Evolutionary conservation across 768 basidiomycete genomes (phyloP).

Genomic region (Boletus subparvulus): DNA sequence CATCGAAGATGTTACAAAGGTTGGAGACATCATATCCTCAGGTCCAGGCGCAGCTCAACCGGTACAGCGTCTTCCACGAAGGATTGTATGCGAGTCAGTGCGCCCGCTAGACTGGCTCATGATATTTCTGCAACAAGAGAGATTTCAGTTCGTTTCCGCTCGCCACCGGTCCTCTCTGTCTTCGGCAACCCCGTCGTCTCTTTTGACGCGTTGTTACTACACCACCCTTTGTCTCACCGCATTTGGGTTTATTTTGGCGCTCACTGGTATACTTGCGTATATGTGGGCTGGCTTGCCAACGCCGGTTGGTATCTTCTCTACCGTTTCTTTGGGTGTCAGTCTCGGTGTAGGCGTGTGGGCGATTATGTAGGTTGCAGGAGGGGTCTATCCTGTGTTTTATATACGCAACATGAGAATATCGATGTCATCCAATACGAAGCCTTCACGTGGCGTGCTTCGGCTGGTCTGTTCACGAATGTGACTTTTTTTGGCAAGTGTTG

Average conservation of each 20-base stretch:
- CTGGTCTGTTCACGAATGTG: background rate
- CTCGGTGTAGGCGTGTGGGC: constrained; percentile 26
- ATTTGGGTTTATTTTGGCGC: constrained; percentile 24
- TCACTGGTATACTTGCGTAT: constrained; percentile 28
- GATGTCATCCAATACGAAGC: background rate
- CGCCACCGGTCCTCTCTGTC: background rate
- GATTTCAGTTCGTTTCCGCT: background rate
- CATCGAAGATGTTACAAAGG: constrained; percentile 23
- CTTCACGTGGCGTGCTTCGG: background rate
- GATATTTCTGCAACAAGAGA: background rate
- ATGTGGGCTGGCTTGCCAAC: constrained; percentile 25
- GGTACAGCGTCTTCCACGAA: constrained; percentile 6
- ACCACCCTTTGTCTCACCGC: constrained; percentile 26
- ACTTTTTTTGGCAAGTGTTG: constrained; percentile 10
- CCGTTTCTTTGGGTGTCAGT: constrained; percentile 25
- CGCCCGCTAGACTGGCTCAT: constrained; percentile 1
- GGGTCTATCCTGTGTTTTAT: background rate
- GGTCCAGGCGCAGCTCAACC: constrained; percentile 1
- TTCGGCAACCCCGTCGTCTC: constrained; percentile 15
- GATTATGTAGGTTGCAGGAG: constrained; percentile 13
- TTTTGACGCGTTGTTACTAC: constrained; percentile 26
- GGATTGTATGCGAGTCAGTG: constrained; percentile 17
- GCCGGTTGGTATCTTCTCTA: constrained; percentile 30
- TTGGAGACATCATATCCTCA: background rate
- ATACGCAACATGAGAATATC: background rate